phyloP scores from a whole-genome alignment of 106 monocot genomes.

The Allium sativum region DNA sequence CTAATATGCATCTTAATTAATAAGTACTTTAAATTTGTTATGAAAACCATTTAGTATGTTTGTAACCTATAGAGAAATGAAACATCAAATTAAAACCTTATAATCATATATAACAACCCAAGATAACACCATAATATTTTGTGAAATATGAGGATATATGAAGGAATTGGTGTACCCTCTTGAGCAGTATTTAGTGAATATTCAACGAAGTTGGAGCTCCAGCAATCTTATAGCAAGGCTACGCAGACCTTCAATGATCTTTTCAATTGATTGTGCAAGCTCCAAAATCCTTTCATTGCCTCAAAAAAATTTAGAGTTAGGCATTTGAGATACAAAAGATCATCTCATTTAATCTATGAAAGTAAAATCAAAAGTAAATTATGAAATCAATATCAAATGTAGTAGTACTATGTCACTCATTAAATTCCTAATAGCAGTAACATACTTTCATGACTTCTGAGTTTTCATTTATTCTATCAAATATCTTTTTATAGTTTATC shows the following conservation, averaged over 20 bases:
- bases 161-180: neutral
- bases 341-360: neutral
- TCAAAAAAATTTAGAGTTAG: neutral
- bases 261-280: slow-evolving; percentile 63
- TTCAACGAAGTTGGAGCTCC: slow-evolving; percentile 21
- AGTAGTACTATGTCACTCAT: neutral
- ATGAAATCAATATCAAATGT: too few species aligned
- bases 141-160: neutral
- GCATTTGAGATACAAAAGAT: neutral
- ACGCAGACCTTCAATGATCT: slow-evolving; percentile 58
- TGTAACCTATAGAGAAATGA: too few species aligned
- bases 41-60: too few species aligned
- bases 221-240: slow-evolving; percentile 40
- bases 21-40: too few species aligned
- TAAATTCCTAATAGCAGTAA: neutral
- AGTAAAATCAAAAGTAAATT: neutral
- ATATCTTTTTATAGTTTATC: slow-evolving; percentile 67
- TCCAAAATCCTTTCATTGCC: slow-evolving; percentile 77
- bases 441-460: slow-evolving; percentile 57
- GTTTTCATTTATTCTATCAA: slow-evolving; percentile 62
- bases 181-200: neutral
- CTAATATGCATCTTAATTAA: too few species aligned
- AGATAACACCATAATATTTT: too few species aligned
- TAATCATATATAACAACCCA: too few species aligned
- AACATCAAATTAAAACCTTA: too few species aligned